Evolutionary conservation across 768 basidiomycete species (phyloP), one percentile per base, ranked within the genome.

Genomic region (Auricularia cornea): DNA sequence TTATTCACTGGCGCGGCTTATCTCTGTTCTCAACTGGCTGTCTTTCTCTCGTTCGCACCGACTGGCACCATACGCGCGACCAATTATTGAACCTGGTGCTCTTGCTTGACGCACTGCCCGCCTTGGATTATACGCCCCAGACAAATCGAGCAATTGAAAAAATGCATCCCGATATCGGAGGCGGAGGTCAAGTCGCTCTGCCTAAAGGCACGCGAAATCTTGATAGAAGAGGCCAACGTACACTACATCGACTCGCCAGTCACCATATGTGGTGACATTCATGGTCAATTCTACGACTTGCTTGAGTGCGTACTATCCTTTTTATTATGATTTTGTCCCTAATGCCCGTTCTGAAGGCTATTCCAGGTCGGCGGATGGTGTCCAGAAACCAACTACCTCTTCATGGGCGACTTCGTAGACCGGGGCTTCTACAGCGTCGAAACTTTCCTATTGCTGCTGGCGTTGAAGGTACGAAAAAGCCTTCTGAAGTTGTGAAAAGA

Each of bases 321-420:
- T 70, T 61, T 70, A 74, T 68, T 69, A 70, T 54, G 71, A 72
- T 59, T 52, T 56, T 63, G 61, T 56, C 41, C 52, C 56, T 38
- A 54, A 97, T 98, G 72, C 97, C 89, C 75, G 96, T 98, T 73
- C 81, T 98, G 84, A 92, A 99, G 76, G 81, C 16, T 99, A 64
- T 96, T 97, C 83, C 88, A 87, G 73, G 86, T 95, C 33, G 94
- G 94, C 38, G 93, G 94, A 8, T 86, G 87, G 69, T 96, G 94
- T 74, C 94, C 94, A 64, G 86, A 92, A 40, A 95, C 94, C 5
- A 94, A 92, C 73, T 97, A 97, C 75, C 86, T 97, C 60, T 96
- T 97, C 84, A 96, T 97, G 91, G 90, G 95, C 66, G 96, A 98
- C 77, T 98, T 98, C 72, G 96, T 98, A 68, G 96, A 98, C 76